Evolutionary conservation across 371 early-diverging fungal genomes (phyloP).

Genomic region (Rhizopus sp.): DNA sequence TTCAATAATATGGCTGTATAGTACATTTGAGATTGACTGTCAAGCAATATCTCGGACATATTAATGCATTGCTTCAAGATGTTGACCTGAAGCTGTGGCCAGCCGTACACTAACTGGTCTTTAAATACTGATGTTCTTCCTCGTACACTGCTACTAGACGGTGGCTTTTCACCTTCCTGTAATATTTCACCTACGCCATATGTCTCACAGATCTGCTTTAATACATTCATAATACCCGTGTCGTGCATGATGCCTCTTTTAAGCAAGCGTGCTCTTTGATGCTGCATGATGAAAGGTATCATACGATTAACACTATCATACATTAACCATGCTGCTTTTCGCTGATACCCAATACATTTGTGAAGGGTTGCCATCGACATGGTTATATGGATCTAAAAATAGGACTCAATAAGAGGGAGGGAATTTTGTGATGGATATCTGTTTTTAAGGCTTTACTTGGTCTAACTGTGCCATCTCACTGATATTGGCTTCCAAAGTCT

Average conservation of each 20-base stretch:
- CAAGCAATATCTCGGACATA: conserved; percentile 72
- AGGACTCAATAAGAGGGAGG: neutral
- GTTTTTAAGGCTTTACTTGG: conserved; percentile 38
- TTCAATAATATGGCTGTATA: conserved; percentile 69
- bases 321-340: conserved; percentile 79
- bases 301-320: conserved; percentile 65
- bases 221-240: conserved; percentile 59
- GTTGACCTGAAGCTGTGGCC: conserved; percentile 79
- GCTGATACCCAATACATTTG: conserved; percentile 60
- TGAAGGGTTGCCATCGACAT: conserved; percentile 65
- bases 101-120: conserved; percentile 54
- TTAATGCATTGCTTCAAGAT: conserved; percentile 76
- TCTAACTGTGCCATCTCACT: conserved; percentile 58
- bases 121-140: neutral
- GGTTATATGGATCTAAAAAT: conserved; percentile 53
- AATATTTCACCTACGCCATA: conserved; percentile 63
- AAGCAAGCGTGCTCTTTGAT: conserved; percentile 38
- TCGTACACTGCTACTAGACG: neutral
- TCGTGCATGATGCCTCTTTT: conserved; percentile 32
- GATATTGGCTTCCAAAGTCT: conserved; percentile 50
- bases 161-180: conserved; percentile 17
- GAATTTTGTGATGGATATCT: neutral
- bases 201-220: conserved; percentile 64
- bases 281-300: conserved; percentile 55
- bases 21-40: conserved; percentile 61